These are phyloP conservation scores for Dothideomycetes sp. DNA, from an alignment of 2,329 filamentous ascomycete species.

Conservation along the genomic window DNA sequence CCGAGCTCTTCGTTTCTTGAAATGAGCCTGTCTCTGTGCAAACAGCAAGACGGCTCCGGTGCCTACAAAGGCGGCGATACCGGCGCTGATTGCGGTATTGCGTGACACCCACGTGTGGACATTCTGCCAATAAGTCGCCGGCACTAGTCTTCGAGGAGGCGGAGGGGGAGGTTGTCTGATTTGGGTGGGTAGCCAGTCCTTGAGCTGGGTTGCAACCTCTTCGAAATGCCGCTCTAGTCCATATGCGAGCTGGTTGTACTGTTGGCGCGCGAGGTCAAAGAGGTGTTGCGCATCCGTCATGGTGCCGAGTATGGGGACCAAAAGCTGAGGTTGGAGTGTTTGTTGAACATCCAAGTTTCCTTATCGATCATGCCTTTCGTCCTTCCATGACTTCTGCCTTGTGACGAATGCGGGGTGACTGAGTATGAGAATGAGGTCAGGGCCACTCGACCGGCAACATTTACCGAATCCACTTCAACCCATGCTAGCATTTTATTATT, in stretches of 20 bases:
- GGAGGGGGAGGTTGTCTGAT: slow-evolving; percentile 38
- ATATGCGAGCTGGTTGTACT: slow-evolving; percentile 54
- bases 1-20: slow-evolving; percentile 61
- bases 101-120: slow-evolving; percentile 59
- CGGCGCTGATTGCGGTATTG: slow-evolving; percentile 63
- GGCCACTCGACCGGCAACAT: no score
- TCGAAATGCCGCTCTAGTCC: slow-evolving; percentile 76
- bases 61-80: slow-evolving; percentile 59
- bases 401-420: no score
- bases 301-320: neutral
- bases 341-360: no score
- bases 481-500: no score
- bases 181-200: slow-evolving; percentile 48
- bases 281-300: slow-evolving; percentile 26
- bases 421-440: no score
- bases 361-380: no score
- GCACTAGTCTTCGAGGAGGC: slow-evolving; percentile 29
- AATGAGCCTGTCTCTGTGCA: slow-evolving; percentile 49
- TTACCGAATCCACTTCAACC: no score
- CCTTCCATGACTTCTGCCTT: no score
- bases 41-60: slow-evolving; percentile 47
- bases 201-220: slow-evolving; percentile 56
- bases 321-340: no score
- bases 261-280: slow-evolving; percentile 17
- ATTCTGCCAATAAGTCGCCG: slow-evolving; percentile 40